Conservation (phyloP, 345 rosid genomes). For the Hevea brasiliensis region DNA sequence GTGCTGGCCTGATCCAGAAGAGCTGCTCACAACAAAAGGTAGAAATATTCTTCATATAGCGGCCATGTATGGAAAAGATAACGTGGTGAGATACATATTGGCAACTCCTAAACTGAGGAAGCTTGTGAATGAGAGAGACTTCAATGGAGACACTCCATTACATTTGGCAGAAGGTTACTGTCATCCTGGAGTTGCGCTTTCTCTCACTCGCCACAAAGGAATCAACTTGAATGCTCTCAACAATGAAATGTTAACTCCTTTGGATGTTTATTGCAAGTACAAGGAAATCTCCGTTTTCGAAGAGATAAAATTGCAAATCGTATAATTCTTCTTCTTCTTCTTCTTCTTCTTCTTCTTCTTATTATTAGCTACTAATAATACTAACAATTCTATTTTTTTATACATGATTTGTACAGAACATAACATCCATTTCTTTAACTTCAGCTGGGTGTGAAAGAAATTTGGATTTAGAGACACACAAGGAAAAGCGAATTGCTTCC, state of each 20-base stretch:
- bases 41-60: constrained; percentile 32
- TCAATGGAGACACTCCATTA: constrained; percentile 33
- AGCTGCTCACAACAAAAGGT: constrained; percentile 15
- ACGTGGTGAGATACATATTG: constrained; percentile 13
- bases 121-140: constrained; percentile 16
- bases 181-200: constrained; percentile 18
- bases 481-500: no score
- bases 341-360: no score
- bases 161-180: constrained; percentile 21
- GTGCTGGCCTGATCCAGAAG: neutral
- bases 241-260: constrained; percentile 22
- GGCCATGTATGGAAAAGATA: constrained; percentile 16
- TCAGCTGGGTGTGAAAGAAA: no score
- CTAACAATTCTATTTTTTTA: no score
- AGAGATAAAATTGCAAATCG: no score
- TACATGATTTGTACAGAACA: no score
- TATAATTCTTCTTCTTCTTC: no score
- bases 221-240: constrained; percentile 8
- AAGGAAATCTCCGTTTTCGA: no score
- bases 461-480: no score
- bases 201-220: constrained; percentile 10
- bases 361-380: no score
- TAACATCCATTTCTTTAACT: no score
- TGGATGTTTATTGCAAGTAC: no score
- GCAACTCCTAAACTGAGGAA: constrained; percentile 3